Evolutionary conservation across 495 filamentous ascomycete species (phyloP).

Genomic region (Lentithecium fluviatile): DNA sequence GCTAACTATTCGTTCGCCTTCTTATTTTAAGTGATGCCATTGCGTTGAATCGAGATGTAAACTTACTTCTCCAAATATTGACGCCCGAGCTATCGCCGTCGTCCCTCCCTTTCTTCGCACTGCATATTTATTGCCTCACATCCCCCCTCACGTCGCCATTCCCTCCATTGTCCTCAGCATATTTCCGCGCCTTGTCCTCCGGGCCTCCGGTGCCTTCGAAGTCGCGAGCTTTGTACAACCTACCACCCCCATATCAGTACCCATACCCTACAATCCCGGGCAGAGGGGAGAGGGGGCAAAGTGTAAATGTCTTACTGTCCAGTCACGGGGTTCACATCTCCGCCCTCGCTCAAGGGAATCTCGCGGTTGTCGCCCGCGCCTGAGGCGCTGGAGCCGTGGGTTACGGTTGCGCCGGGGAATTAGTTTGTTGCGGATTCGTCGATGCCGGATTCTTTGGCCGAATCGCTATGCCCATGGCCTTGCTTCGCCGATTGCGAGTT

Average conservation of each 20-base stretch:
- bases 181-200: conserved; percentile 49
- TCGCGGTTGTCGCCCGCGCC: conserved; percentile 54
- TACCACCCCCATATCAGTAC: conserved; percentile 2
- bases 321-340: conserved; percentile 47
- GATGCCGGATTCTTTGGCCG: conserved; percentile 51
- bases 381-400: conserved; percentile 50
- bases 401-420: conserved; percentile 49
- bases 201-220: conserved; percentile 55
- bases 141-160: conserved; percentile 48
- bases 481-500: conserved; percentile 55
- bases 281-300: too few species aligned
- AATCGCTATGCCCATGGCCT: conserved; percentile 33
- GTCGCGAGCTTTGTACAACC: conserved; percentile 48
- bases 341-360: conserved; percentile 55
- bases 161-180: conserved; percentile 45
- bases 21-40: too few species aligned
- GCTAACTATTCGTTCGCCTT: too few species aligned
- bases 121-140: too few species aligned
- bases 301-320: conserved; percentile 51
- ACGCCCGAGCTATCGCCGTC: too few species aligned
- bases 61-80: too few species aligned
- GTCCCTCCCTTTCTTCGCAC: too few species aligned
- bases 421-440: conserved; percentile 48
- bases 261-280: not conserved
- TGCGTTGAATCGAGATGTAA: too few species aligned